Evolutionary conservation across 345 rosid species (phyloP).

Genomic region (Lepidium aucheri): DNA sequence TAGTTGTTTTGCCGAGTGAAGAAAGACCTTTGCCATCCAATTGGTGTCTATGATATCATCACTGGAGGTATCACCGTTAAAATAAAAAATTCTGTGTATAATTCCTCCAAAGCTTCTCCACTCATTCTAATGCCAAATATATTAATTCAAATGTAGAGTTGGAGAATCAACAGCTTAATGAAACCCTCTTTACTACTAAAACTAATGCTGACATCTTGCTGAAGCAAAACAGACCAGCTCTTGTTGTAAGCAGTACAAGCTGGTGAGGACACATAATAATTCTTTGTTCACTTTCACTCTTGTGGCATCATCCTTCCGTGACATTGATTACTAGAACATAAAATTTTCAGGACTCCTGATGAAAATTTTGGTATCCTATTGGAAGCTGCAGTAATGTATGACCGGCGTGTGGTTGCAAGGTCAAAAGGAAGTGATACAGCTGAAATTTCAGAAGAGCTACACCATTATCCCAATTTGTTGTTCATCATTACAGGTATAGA

Average conservation of each 20-base stretch:
- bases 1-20: slow-evolving; percentile 82
- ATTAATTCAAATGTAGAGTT: slow-evolving; percentile 21
- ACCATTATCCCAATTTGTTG: slow-evolving; percentile 60
- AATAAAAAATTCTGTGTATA: too few species aligned
- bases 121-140: background rate
- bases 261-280: slow-evolving; percentile 46
- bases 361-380: slow-evolving; percentile 91
- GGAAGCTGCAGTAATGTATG: slow-evolving; percentile 97
- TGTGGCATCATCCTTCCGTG: slow-evolving; percentile 1
- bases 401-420: slow-evolving; percentile 85
- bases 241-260: slow-evolving; percentile 97
- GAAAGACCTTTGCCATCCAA: slow-evolving; percentile 42
- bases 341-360: slow-evolving; percentile 81
- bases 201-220: slow-evolving; percentile 32
- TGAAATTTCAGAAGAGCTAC: slow-evolving; percentile 44
- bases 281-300: slow-evolving; percentile 9
- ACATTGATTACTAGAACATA: background rate
- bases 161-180: slow-evolving; percentile 29
- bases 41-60: slow-evolving; percentile 50
- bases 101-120: too few species aligned
- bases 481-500: slow-evolving; percentile 81
- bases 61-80: slow-evolving; percentile 45
- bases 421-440: slow-evolving; percentile 54
- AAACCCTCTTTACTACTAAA: slow-evolving; percentile 56
- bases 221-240: slow-evolving; percentile 78